Conservation (phyloP, 805 yeast genomes). For the Metschnikowia koreensis region DNA sequence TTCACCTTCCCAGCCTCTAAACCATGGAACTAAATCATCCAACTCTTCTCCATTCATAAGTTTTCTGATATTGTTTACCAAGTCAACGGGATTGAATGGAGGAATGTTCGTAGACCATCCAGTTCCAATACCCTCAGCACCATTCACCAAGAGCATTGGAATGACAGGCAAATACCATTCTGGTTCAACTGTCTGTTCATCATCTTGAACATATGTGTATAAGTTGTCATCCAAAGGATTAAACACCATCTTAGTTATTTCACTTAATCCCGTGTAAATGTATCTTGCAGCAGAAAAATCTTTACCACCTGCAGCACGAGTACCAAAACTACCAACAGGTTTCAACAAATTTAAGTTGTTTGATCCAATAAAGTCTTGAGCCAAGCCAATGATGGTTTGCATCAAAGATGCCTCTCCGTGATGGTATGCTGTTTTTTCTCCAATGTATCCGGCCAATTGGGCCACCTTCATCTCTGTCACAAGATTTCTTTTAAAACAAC, state of each 20-base stretch:
- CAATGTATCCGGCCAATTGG: conserved; percentile 84
- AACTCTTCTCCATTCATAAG: conserved; percentile 71
- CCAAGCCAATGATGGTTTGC: conserved; percentile 89
- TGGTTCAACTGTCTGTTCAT: conserved; percentile 92
- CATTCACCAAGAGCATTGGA: conserved; percentile 94
- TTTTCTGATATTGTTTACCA: conserved; percentile 69
- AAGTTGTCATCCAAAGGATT: conserved; percentile 78
- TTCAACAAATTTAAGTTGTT: conserved; percentile 80
- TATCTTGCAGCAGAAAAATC: conserved; percentile 99
- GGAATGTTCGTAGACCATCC: conserved; percentile 98
- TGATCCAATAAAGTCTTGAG: conserved; percentile 92
- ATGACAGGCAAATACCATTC: conserved; percentile 92
- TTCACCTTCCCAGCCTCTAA: conserved; percentile 89
- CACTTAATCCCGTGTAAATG: conserved; percentile 80
- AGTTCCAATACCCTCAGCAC: conserved; percentile 97
- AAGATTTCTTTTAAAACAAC: conserved; percentile 80
- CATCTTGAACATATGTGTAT: conserved; percentile 80
- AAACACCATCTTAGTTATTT: conserved; percentile 73
- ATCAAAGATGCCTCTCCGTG: conserved; percentile 90
- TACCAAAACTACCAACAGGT: conserved; percentile 96
- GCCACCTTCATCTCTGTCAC: conserved; percentile 82
- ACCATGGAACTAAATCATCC: conserved; percentile 87
- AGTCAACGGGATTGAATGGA: conserved; percentile 80
- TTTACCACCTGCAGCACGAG: conserved; percentile 95
- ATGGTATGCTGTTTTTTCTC: conserved; percentile 88